Conservation (phyloP, 106 monocot genomes). For the Gastrodia elata region DNA sequence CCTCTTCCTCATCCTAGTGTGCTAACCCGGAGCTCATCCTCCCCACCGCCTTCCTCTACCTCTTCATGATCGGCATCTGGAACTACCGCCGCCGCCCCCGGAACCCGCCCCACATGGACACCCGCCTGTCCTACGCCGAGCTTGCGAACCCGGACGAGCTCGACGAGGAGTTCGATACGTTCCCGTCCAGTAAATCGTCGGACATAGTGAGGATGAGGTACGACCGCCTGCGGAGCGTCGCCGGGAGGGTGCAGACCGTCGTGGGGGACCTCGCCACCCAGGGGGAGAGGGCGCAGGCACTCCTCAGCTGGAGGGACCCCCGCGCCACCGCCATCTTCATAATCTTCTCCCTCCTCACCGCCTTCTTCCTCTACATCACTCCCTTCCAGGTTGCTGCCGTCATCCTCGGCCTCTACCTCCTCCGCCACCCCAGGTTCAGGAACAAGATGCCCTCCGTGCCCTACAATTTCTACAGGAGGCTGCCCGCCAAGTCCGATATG, state of each 20-base stretch:
- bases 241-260: constrained; percentile 43
- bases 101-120: constrained; percentile 50
- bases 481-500: constrained; percentile 45
- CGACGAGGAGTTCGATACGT: constrained; percentile 85
- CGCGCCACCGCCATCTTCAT: constrained; percentile 48
- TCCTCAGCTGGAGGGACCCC: constrained; percentile 57
- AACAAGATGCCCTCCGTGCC: constrained; percentile 40
- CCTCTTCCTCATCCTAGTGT: constrained; percentile 42
- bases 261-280: constrained; percentile 51
- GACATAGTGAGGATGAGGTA: constrained; percentile 41
- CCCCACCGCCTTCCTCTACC: constrained; percentile 47
- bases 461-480: constrained; percentile 46
- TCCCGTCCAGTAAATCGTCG: constrained; percentile 33
- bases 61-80: constrained; percentile 50
- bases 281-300: constrained; percentile 35
- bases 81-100: constrained; percentile 40
- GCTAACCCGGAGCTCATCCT: constrained; percentile 49
- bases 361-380: constrained; percentile 39
- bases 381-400: constrained; percentile 40
- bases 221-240: constrained; percentile 44
- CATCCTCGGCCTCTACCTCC: constrained; percentile 23
- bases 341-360: constrained; percentile 26
- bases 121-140: constrained; percentile 41
- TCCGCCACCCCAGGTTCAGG: constrained; percentile 42
- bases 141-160: constrained; percentile 52